Base-by-base conservation (phyloP, 129 eudicot genomes). In the Flaveria sonorensis region DNA sequence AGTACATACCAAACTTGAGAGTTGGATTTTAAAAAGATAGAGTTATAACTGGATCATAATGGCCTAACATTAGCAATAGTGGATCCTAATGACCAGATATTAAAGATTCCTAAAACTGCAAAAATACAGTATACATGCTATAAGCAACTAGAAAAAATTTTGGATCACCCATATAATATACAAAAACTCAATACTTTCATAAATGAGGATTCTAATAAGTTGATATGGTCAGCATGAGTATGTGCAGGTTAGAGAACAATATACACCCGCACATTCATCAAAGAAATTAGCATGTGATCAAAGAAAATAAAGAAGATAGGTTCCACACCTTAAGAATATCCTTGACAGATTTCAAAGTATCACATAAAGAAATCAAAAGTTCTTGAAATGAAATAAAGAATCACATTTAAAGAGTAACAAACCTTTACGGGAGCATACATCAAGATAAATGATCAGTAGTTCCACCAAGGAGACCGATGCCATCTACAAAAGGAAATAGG, bases 311-410 rank as follows among this genome's bases (percentile, higher is more conserved):
- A 74, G 32, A 28, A 28, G 30, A 79, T 19, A 28, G n/a, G 53
- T 53, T n/a, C 56, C 68, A 81, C 56, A 93, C 98, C 96, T 93
- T 93, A 51, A 93, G 96, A 73, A 93, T 87, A 89, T 93, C 97
- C 84, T 89, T 91, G 9, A 93, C 89, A 75, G 86, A 86, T 80
- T 91, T 93, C 83, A 93, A 75, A 18, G 97, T 91, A 70, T 83
- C 89, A 23, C 93, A 92, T 83, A 93, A 84, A 74, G 96, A 86
- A 72, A 77, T 83, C 77, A 78, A 78, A 71, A 93, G 67, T 74
- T 93, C 98, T 82, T 91, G 97, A 50, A 90, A 89, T 75, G 81
- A 69, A 32, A 87, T 77, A 81, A 93, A 51, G 57, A 51, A 16
- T 51, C 15, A 16, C 16, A 16, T 3, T 12, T 51, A 12, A 51